Conservation (phyloP, 2,329 filamentous ascomycete species). For the Diaporthe velutina region DNA sequence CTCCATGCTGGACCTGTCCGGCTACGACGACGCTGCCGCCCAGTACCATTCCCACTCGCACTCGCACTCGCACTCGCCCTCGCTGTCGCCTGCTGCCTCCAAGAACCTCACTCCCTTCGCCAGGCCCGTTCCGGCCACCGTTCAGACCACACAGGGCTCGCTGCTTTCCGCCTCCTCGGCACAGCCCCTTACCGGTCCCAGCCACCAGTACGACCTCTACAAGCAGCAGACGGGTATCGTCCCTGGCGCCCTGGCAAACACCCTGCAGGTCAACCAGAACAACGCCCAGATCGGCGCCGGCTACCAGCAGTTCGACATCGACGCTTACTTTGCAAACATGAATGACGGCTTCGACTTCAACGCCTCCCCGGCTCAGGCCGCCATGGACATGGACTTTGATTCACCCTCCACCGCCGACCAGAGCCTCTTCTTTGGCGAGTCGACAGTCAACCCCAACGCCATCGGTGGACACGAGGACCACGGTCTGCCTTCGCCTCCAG, state of each 20-base stretch:
- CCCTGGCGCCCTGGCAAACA: constrained; percentile 83
- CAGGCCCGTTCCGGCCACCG: constrained; percentile 62
- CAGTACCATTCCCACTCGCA: constrained; percentile 14
- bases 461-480: constrained; percentile 73
- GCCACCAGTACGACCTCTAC: constrained; percentile 95
- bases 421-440: constrained; percentile 73
- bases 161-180: constrained; percentile 59
- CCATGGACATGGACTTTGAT: constrained; percentile 78
- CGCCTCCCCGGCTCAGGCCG: constrained; percentile 71
- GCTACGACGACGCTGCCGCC: constrained; percentile 69
- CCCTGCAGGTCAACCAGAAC: constrained; percentile 80
- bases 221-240: constrained; percentile 96
- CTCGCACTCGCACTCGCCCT: constrained; percentile 67
- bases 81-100: constrained; percentile 66
- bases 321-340: constrained; percentile 64
- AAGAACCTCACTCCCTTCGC: constrained; percentile 62
- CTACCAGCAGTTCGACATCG: constrained; percentile 63
- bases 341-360: constrained; percentile 81
- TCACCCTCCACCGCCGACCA: constrained; percentile 63
- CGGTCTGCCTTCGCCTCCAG: constrained; percentile 59
- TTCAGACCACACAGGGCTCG: constrained; percentile 61
- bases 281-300: constrained; percentile 63
- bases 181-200: constrained; percentile 81
- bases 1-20: constrained; percentile 70
- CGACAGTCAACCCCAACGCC: constrained; percentile 78